phyloP scores from a whole-genome alignment of 2,329 filamentous ascomycete genomes.

The Verticillium dahliae region DNA sequence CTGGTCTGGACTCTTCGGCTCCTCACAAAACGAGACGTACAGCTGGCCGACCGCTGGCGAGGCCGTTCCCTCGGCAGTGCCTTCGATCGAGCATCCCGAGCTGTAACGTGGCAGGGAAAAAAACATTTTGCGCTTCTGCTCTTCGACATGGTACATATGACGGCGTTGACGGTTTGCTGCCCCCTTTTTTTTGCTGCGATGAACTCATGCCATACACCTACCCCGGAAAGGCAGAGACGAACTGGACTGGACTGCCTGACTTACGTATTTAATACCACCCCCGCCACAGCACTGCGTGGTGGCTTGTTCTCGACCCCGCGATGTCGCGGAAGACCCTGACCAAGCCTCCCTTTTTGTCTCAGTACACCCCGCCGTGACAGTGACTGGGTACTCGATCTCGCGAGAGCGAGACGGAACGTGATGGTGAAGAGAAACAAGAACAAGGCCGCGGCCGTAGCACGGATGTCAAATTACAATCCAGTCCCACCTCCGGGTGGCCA shows the following conservation, averaged over 20 bases:
- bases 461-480: slow-evolving; percentile 99
- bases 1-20: slow-evolving; percentile 1
- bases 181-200: background rate
- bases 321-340: background rate
- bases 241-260: background rate
- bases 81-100: slow-evolving; percentile 9
- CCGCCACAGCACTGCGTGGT: background rate
- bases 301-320: background rate
- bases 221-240: background rate
- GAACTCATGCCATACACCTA: background rate
- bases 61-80: background rate
- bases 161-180: slow-evolving; percentile 1
- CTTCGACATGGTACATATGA: background rate
- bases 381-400: background rate
- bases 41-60: slow-evolving; percentile 8
- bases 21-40: slow-evolving; percentile 5
- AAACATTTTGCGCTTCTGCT: background rate
- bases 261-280: slow-evolving; percentile 5
- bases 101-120: slow-evolving; percentile 2
- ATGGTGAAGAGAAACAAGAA: background rate
- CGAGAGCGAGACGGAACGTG: background rate
- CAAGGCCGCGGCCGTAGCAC: slow-evolving; percentile 54
- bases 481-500: slow-evolving; percentile 45
- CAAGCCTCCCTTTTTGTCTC: background rate
- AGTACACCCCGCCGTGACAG: background rate